Conservation (phyloP, 495 filamentous ascomycete species). For the Physcia stellaris region DNA sequence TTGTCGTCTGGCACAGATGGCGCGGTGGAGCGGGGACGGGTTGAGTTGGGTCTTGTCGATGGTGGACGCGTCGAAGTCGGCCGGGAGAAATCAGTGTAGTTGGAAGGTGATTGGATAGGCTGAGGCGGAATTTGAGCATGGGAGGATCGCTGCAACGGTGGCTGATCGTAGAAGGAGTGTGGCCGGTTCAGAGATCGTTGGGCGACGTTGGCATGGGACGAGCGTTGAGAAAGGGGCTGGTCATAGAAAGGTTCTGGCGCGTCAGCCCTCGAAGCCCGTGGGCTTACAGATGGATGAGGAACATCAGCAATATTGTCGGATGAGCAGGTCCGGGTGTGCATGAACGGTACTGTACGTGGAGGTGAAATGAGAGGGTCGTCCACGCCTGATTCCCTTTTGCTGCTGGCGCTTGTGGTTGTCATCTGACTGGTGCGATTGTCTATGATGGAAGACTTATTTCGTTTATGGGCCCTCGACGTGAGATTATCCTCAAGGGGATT, state of each 20-base stretch:
- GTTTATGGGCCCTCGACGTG: slow-evolving; percentile 66
- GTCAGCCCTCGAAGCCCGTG: slow-evolving; percentile 33
- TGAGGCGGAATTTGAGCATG: slow-evolving; percentile 18
- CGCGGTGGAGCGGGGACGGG: slow-evolving; percentile 21
- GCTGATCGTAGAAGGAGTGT: slow-evolving; percentile 35
- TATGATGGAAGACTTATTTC: slow-evolving; percentile 57
- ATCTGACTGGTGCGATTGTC: slow-evolving; percentile 36
- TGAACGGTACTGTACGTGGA: slow-evolving; percentile 56
- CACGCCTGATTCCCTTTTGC: slow-evolving; percentile 33
- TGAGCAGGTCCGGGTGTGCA: slow-evolving; percentile 54
- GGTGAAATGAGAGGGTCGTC: slow-evolving; percentile 43
- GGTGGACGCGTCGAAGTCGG: slow-evolving; percentile 5
- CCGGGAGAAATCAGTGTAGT: slow-evolving; percentile 10
- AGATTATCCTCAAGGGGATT: slow-evolving; percentile 80
- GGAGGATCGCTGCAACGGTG: slow-evolving; percentile 24
- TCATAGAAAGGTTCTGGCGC: slow-evolving; percentile 39
- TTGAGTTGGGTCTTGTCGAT: slow-evolving; percentile 11
- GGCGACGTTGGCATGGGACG: slow-evolving; percentile 26
- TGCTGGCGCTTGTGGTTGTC: slow-evolving; percentile 38
- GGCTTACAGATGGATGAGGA: slow-evolving; percentile 10
- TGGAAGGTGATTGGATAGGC: slow-evolving; percentile 14
- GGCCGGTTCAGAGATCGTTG: no score
- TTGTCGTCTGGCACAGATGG: slow-evolving; percentile 32
- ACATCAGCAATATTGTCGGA: slow-evolving; percentile 22
- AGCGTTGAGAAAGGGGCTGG: slow-evolving; percentile 22